Conservation (phyloP, 2,329 filamentous ascomycete genomes). For the Ramularia endophylla region DNA sequence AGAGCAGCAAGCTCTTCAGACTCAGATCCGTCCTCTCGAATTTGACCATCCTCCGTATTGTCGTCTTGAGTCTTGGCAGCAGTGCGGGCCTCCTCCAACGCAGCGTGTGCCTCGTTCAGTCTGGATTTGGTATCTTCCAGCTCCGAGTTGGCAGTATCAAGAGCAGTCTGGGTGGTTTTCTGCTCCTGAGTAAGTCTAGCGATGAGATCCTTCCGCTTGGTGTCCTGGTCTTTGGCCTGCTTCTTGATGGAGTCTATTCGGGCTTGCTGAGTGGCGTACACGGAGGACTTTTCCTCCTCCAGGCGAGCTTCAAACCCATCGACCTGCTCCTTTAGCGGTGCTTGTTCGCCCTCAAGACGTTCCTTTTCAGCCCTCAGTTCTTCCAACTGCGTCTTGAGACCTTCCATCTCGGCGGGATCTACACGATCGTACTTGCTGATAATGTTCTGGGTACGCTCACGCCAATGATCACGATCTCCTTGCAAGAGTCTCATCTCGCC, state of each 20-base stretch:
- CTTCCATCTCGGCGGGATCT: constrained; percentile 87
- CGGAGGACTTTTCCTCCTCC: constrained; percentile 26
- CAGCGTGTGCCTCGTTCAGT: constrained; percentile 55
- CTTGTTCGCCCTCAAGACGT: constrained; percentile 47
- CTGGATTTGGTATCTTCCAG: constrained; percentile 37
- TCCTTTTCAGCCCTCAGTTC: constrained; percentile 48
- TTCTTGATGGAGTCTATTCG: constrained; percentile 33
- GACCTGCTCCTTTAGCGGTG: constrained; percentile 46
- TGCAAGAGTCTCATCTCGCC: constrained; percentile 85
- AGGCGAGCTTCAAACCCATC: constrained; percentile 42
- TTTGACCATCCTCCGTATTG: constrained; percentile 43
- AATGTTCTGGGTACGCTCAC: constrained; percentile 92
- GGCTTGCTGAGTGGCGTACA: constrained; percentile 12
- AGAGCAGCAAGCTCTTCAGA: constrained; percentile 31
- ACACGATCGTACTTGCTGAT: constrained; percentile 93
- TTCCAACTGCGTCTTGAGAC: constrained; percentile 72
- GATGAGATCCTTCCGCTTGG: constrained; percentile 64
- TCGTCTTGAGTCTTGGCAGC: constrained; percentile 29
- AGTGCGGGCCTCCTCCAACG: constrained; percentile 58
- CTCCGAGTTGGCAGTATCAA: constrained; percentile 10
- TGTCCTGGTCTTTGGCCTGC: constrained; percentile 45
- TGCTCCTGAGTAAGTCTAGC: constrained; percentile 35
- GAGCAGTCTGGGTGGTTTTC: constrained; percentile 17
- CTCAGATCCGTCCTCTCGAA: constrained; percentile 31
- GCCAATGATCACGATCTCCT: constrained; percentile 89